phyloP scores from a whole-genome alignment of 1,284 basidiomycete species.

The Malassezia sp. region DNA sequence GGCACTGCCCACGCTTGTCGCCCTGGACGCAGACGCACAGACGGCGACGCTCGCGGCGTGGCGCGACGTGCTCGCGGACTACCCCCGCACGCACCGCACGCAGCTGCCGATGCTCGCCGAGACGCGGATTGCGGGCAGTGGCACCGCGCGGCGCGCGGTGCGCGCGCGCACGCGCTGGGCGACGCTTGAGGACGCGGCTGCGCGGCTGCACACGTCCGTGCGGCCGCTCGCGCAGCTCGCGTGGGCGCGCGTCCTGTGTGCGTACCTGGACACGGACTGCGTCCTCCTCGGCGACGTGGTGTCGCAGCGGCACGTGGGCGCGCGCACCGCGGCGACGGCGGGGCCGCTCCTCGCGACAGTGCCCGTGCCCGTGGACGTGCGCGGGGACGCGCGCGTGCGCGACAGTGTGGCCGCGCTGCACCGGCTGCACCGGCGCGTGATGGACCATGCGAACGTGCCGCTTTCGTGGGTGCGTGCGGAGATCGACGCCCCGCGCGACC shows the following conservation, averaged over 20 bases:
- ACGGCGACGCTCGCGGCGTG: constrained; percentile 14
- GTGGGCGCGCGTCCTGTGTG: constrained; percentile 39
- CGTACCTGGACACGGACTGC: constrained; percentile 32
- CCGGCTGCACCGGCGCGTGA: constrained; percentile 22
- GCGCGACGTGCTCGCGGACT: constrained; percentile 17
- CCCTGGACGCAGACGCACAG: constrained; percentile 19
- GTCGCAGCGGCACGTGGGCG: constrained; percentile 24
- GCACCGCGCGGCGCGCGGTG: not conserved
- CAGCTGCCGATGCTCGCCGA: constrained; percentile 20
- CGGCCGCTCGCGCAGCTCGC: constrained; percentile 44
- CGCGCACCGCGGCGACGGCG: constrained; percentile 24
- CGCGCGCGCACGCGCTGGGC: constrained; percentile 13
- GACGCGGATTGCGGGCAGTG: not conserved
- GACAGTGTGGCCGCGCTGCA: constrained; percentile 21
- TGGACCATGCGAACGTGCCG: constrained; percentile 23
- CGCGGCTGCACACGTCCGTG: constrained; percentile 30
- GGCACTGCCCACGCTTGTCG: constrained; percentile 26
- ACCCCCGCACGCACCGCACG: constrained; percentile 16
- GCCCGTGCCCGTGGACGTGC: constrained; percentile 29
- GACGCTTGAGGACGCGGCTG: constrained; percentile 22
- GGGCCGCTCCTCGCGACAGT: constrained; percentile 41
- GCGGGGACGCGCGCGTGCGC: constrained; percentile 9
- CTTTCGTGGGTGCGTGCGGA: constrained; percentile 25
- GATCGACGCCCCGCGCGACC: constrained; percentile 26
- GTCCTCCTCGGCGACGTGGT: constrained; percentile 41